Evolutionary conservation across 2,329 filamentous ascomycete genomes (phyloP), one percentile per base, ranked within the genome.

Genomic region (Parastagonospora nodorum): DNA sequence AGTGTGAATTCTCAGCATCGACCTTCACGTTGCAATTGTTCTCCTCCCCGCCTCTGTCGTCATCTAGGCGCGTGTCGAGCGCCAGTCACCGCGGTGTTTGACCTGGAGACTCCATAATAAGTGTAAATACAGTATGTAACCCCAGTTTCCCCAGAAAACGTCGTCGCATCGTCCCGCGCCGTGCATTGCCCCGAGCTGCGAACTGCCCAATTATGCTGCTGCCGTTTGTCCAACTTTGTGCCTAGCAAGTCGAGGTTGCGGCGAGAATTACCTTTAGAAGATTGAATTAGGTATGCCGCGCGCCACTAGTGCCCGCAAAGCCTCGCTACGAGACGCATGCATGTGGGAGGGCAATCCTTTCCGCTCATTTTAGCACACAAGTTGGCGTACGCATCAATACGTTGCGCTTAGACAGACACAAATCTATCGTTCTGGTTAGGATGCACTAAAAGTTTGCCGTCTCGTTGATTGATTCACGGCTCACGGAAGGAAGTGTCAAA

Each of bases 131-230:
- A 24, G 19, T 12, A 11, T 32, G 43, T 5, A 27, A 55, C 58
- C 61, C 61, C 61, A 48, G 51, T 45, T 58, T 56, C 60, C 56
- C 61, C 58, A 58, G 50, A 46, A 50, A 51, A 43, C 40, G 45
- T 48, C 39, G 38, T 53, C 60, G 61, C 58, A 47, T 57, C 55
- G 58, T 61, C 55, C 61, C 61, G 61, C 48, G 38, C 49, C 51
- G 51, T 54, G 48, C 50, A 39, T 48, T 47, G 12, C 42, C 45
- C 50, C 45, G 14, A 42, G 41, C 36, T 42, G 47, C 42, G 38
- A 46, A 49, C 40, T 36, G 15, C 38, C 42, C 44, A 48, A 44
- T 54, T 45, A 35, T 42, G 42, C 27, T 46, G 47, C 29, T 48
- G 36, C 35, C 37, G 24, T 42, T 42, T 46, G 50, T 44, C 43